phyloP scores from a whole-genome alignment of 2,329 filamentous ascomycete genomes.

The Ceratocystis harringtonii region DNA sequence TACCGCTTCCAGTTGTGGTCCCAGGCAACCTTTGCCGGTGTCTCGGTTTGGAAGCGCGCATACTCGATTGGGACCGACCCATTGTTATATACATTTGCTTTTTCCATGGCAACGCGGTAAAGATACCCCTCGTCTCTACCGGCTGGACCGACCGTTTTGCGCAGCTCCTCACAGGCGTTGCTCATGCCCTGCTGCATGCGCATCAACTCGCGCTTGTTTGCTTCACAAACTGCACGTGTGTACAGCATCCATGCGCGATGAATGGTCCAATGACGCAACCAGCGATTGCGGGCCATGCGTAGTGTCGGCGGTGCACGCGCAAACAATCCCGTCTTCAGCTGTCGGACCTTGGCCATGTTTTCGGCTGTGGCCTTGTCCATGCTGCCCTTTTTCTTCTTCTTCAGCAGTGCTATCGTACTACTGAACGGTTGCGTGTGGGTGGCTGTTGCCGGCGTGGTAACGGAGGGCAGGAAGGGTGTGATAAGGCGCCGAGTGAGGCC shows the following conservation, averaged over 20 bases:
- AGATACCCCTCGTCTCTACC: slow-evolving; percentile 51
- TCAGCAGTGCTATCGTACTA: slow-evolving; percentile 23
- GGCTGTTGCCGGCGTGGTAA: neutral
- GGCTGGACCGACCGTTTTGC: slow-evolving; percentile 42
- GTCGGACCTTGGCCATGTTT: slow-evolving; percentile 25
- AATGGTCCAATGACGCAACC: slow-evolving; percentile 95
- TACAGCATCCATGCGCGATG: slow-evolving; percentile 87
- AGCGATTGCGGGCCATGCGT: slow-evolving; percentile 72
- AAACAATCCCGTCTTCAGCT: slow-evolving; percentile 35
- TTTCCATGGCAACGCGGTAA: slow-evolving; percentile 79
- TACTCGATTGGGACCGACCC: slow-evolving; percentile 83
- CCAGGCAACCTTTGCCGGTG: slow-evolving; percentile 65
- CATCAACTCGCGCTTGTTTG: slow-evolving; percentile 55
- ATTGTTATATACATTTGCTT: slow-evolving; percentile 64
- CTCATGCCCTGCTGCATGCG: slow-evolving; percentile 71
- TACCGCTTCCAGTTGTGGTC: slow-evolving; percentile 76
- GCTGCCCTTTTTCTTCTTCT: slow-evolving; percentile 20
- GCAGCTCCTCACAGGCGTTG: slow-evolving; percentile 71
- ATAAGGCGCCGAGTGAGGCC: slow-evolving; percentile 11
- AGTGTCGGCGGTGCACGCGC: slow-evolving; percentile 50
- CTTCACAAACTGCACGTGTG: slow-evolving; percentile 50
- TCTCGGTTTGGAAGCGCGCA: slow-evolving; percentile 70
- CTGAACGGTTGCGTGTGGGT: slow-evolving; percentile 20
- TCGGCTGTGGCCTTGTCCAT: slow-evolving; percentile 22
- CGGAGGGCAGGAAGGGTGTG: slow-evolving; percentile 5